These are phyloP conservation scores for Glaciozyma martinii DNA, from an alignment of 768 basidiomycete species.

Conservation along the genomic window DNA sequence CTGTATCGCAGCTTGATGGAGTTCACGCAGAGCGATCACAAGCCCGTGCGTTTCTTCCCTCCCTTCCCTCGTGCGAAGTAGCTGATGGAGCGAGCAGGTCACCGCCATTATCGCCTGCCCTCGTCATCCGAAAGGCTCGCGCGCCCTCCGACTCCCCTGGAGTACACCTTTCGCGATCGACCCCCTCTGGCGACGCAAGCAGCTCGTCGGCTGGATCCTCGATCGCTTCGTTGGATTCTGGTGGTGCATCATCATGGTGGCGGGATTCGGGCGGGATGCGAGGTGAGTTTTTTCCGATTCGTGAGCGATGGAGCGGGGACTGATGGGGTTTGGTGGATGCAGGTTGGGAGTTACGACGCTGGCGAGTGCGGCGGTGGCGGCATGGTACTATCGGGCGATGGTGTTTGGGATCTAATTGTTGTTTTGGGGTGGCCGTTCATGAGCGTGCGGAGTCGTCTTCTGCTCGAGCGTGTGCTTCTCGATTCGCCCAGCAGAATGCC, in stretches of 20 bases:
- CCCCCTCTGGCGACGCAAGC: constrained; percentile 46
- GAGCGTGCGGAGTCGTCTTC: too few relatives aligned
- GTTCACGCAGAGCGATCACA: constrained; percentile 87
- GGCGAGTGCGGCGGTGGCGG: not conserved
- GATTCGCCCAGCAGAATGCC: too few relatives aligned
- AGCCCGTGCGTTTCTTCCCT: constrained; percentile 74
- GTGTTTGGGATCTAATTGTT: not conserved
- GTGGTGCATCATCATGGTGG: constrained; percentile 66
- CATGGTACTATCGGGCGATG: not conserved
- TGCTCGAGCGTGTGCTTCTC: too few relatives aligned
- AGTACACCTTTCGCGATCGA: constrained; percentile 30
- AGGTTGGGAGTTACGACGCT: not conserved
- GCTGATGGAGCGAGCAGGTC: constrained; percentile 44
- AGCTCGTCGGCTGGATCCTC: constrained; percentile 54
- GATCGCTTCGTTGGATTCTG: constrained; percentile 67
- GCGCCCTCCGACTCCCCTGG: constrained; percentile 23
- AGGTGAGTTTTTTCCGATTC: not conserved
- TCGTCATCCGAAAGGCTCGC: not conserved
- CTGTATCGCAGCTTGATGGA: constrained; percentile 72
- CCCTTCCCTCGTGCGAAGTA: constrained; percentile 43
- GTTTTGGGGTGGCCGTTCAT: too few relatives aligned
- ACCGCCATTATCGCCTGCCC: constrained; percentile 23
- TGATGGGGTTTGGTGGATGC: not conserved
- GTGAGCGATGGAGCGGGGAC: too few relatives aligned
- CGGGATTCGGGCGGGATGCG: constrained; percentile 66